phyloP scores from a whole-genome alignment of 306 rosid species.

The Vigna trinervia region DNA sequence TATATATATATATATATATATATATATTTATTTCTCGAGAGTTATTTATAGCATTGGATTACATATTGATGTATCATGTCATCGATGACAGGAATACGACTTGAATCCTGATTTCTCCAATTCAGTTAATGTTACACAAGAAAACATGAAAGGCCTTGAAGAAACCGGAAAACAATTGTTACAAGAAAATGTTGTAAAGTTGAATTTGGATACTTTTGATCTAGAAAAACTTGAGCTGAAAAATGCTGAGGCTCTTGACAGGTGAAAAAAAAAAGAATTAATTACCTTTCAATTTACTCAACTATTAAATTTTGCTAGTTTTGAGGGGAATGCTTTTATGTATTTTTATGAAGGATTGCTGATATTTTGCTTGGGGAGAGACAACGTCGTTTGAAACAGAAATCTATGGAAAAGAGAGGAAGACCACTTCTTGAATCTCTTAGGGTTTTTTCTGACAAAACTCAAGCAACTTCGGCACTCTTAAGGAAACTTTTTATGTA shows the following conservation, averaged over 20 bases:
- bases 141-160: neutral
- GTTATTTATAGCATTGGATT: neutral
- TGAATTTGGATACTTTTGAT: neutral
- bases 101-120: neutral
- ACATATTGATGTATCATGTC: neutral
- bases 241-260: neutral
- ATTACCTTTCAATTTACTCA: no score
- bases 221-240: neutral
- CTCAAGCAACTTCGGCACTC: neutral
- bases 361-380: neutral
- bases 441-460: neutral
- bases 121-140: accelerated
- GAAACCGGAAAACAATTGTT: neutral
- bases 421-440: neutral
- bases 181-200: neutral
- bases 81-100: neutral
- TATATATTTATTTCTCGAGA: neutral
- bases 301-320: no score
- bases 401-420: conserved; percentile 2
- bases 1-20: neutral
- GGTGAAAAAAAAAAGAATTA: neutral
- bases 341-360: conserved; percentile 29
- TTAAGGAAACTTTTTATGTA: no score
- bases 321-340: neutral
- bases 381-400: conserved; percentile 19